These are phyloP conservation scores for Aristolochia californica DNA, from an alignment of 164 flowering plant species.

Conservation along the genomic window DNA sequence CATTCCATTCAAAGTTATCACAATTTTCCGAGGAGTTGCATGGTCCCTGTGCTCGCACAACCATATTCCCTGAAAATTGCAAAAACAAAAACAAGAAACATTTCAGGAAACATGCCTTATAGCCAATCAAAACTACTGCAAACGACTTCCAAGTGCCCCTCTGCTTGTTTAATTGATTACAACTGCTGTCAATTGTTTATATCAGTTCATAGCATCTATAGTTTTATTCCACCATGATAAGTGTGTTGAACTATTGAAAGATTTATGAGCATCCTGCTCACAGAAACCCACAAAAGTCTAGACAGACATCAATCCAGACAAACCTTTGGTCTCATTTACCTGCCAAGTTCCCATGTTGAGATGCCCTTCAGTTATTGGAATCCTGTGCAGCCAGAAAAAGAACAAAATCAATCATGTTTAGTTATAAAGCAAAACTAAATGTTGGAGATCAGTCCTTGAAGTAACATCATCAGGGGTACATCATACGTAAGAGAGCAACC, in stretches of 20 bases:
- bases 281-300: too few species aligned
- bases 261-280: too few species aligned
- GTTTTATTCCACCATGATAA: too few species aligned
- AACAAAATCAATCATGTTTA: too few species aligned
- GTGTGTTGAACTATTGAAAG: too few species aligned
- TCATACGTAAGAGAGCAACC: constrained; percentile 79
- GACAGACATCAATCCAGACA: not conserved
- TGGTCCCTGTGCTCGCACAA: constrained; percentile 88
- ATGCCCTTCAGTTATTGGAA: constrained; percentile 78
- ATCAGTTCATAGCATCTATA: too few species aligned
- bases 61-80: constrained; percentile 72
- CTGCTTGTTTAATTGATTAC: not conserved
- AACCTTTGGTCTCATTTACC: constrained; percentile 23
- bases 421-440: too few species aligned
- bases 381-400: constrained; percentile 30
- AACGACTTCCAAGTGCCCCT: not conserved
- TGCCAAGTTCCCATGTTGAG: constrained; percentile 99
- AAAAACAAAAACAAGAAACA: not conserved
- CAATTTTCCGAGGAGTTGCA: constrained; percentile 67
- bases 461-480: not conserved
- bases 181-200: too few species aligned
- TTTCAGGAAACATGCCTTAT: not conserved
- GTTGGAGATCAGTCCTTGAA: too few species aligned
- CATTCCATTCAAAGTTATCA: constrained; percentile 81
- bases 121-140: not conserved